Conservation (phyloP, 768 basidiomycete genomes). For the Leccinum broughii region DNA sequence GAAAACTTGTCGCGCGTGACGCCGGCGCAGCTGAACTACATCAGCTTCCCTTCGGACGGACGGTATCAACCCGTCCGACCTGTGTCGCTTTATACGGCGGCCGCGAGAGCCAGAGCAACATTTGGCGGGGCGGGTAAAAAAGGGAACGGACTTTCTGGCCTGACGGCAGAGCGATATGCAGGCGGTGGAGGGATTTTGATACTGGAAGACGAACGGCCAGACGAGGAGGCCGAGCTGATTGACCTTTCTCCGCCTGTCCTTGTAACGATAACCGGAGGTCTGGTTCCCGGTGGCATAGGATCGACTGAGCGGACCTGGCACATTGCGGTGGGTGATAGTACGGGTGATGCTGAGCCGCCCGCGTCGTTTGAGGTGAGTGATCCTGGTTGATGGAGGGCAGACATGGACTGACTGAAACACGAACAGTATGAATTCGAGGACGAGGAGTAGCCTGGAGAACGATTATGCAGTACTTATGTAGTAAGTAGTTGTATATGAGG, state of each 20-base stretch:
- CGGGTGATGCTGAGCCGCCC: constrained; percentile 74
- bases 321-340: constrained; percentile 68
- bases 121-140: constrained; percentile 30
- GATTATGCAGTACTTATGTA: background rate
- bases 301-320: constrained; percentile 40
- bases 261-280: constrained; percentile 28
- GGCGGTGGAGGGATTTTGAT: constrained; percentile 90
- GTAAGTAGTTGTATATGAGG: background rate
- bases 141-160: constrained; percentile 31
- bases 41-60: constrained; percentile 75
- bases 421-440: constrained; percentile 76
- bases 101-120: constrained; percentile 37
- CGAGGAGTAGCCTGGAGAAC: constrained; percentile 42
- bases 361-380: constrained; percentile 78
- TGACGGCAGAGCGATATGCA: constrained; percentile 59
- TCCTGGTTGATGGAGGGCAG: background rate
- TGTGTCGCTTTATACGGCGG: constrained; percentile 49
- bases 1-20: constrained; percentile 92
- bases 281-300: constrained; percentile 29
- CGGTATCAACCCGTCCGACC: constrained; percentile 90
- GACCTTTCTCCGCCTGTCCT: constrained; percentile 48
- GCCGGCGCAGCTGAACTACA: constrained; percentile 81
- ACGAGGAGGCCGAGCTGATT: constrained; percentile 74
- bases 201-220: constrained; percentile 69
- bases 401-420: constrained; percentile 21